Evolutionary conservation across 169 alveolate species (phyloP), one percentile per base, ranked within the genome.

Genomic region (Eimeria necatrix): DNA sequence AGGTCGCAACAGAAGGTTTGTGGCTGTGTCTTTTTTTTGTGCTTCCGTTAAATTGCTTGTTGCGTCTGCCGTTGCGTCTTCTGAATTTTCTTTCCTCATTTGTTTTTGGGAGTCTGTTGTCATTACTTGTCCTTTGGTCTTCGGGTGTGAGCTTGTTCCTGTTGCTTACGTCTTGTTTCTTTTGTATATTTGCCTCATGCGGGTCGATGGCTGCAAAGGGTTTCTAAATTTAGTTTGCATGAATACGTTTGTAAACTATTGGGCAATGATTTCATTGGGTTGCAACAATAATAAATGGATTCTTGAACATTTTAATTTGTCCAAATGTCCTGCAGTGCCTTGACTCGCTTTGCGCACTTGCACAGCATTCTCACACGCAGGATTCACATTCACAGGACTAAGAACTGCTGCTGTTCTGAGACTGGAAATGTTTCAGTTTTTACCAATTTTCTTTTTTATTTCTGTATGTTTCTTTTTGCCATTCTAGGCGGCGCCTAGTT

Each of bases 1-100:
- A 46, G 64, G 48, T 41, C 87, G 52, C 8, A 22, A 12, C 83
- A 71, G 22, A 71, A 71, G 83, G 83, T 71, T 26, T 26, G 83
- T 32, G 41, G 41, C 41, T 32, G 3, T 0, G 3, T 32, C 3
- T 52, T 26, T 71, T 5, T 20, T 22, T 32, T 22, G 81, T 26
- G n/a, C 18, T 71, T 6, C 52, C 4, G 24, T 10, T 20, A 48
- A 32, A 4, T 18, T 68, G 64, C 3, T 56, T 56, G 10, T 16
- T 16, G 10, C 64, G 18, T 56, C 64, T 56, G 18, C 18, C 64
- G 10, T 56, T 16, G 64, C 64, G 10, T 16, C 1, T 56, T 2
- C 3, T 56, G 49, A 22, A 1, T 0, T n/a, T 1, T 7, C 78
- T 68, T 32, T n/a, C 46, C 9, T 4, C 41, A 3, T 68, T 20